phyloP scores from a whole-genome alignment of 805 yeast genomes.

The Hanseniaspora lachancei region DNA sequence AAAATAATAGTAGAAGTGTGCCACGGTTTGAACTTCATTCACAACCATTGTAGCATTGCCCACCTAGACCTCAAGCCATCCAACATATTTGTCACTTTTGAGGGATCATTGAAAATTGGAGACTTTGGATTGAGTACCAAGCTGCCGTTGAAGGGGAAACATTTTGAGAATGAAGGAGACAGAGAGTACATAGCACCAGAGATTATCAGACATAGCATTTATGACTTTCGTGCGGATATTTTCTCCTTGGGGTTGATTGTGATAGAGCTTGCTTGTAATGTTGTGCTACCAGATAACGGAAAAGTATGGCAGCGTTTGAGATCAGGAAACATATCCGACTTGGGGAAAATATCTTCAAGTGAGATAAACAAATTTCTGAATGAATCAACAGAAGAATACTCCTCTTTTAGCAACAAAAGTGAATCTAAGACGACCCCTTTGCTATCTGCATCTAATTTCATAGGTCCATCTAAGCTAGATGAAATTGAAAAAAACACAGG shows the following conservation, averaged over 20 bases:
- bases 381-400: background rate
- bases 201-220: constrained; percentile 64
- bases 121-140: constrained; percentile 92
- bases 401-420: constrained; percentile 16
- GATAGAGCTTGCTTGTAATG: constrained; percentile 92
- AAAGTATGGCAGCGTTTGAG: constrained; percentile 91
- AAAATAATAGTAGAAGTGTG: constrained; percentile 77
- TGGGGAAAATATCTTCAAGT: constrained; percentile 70
- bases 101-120: constrained; percentile 85
- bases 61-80: constrained; percentile 94
- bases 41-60: constrained; percentile 53
- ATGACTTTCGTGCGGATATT: constrained; percentile 86
- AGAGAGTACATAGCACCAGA: constrained; percentile 97
- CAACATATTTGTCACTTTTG: constrained; percentile 84
- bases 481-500: constrained; percentile 13
- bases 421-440: constrained; percentile 18
- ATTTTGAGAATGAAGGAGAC: constrained; percentile 90
- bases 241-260: constrained; percentile 88
- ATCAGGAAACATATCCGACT: constrained; percentile 90
- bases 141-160: constrained; percentile 48
- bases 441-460: constrained; percentile 24
- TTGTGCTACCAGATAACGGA: constrained; percentile 89
- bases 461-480: constrained; percentile 15
- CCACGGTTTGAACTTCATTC: constrained; percentile 69
- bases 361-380: constrained; percentile 32